phyloP scores from a whole-genome alignment of 305 asterid species.

The Solanum chacoense region DNA sequence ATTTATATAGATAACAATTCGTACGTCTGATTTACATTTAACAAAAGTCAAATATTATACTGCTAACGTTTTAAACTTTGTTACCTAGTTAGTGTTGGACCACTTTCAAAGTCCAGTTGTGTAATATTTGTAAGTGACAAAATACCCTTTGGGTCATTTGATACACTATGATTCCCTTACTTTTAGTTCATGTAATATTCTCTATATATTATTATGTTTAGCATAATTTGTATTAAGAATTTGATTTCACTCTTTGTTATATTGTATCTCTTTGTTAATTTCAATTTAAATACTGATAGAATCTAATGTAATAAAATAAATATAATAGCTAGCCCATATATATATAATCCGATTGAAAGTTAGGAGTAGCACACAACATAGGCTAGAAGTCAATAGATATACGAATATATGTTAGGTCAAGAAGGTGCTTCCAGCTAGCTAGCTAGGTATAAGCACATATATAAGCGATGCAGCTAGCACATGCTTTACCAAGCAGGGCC shows the following conservation, averaged over 20 bases:
- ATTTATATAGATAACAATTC: background rate
- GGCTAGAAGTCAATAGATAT: background rate
- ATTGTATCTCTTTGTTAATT: background rate
- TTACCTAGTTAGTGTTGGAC: slow-evolving; percentile 12
- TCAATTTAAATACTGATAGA: background rate
- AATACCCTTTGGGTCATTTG: background rate
- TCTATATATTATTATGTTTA: background rate
- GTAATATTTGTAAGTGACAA: background rate
- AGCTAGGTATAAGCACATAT: background rate
- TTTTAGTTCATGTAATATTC: background rate
- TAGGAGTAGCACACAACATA: background rate
- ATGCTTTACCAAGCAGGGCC: background rate
- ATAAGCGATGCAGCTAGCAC: background rate
- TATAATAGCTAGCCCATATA: background rate
- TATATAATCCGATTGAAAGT: background rate
- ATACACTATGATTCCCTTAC: background rate
- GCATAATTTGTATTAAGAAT: background rate
- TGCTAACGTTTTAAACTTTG: slow-evolving; percentile 6
- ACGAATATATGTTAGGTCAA: background rate
- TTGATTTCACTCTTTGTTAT: background rate
- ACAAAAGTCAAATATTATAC: slow-evolving; percentile 5
- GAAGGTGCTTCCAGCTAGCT: background rate
- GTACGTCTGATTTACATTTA: background rate
- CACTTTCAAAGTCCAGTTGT: slow-evolving; percentile 6
- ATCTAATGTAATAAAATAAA: background rate